Conservation (phyloP, 2,329 filamentous ascomycete species). For the Sclerotinia glacialis region DNA sequence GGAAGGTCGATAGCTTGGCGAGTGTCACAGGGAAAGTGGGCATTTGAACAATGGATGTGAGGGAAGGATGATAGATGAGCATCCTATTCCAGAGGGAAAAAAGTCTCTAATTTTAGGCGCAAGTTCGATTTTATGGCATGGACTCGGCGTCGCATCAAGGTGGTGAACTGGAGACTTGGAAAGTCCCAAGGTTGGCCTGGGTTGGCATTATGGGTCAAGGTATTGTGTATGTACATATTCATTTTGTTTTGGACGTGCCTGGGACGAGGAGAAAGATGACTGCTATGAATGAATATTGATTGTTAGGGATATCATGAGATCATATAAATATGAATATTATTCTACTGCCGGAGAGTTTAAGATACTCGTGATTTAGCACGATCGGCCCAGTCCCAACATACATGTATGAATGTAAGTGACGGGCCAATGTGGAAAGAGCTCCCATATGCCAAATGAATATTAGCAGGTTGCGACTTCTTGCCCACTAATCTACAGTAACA, state of each 20-base stretch:
- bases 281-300: constrained; percentile 22
- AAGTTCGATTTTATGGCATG: constrained; percentile 29
- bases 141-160: constrained; percentile 30
- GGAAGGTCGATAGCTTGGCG: not conserved
- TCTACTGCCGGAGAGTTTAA: constrained; percentile 2
- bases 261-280: constrained; percentile 25
- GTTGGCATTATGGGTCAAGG: constrained; percentile 26
- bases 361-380: not conserved
- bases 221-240: constrained; percentile 35
- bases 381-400: not conserved
- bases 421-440: not conserved
- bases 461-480: not conserved
- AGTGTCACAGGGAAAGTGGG: not conserved
- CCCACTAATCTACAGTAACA: not conserved
- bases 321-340: constrained; percentile 32
- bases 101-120: constrained; percentile 13
- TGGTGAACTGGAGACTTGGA: constrained; percentile 20
- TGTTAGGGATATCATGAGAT: constrained; percentile 24
- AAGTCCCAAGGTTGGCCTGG: constrained; percentile 12
- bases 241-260: constrained; percentile 27
- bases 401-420: not conserved
- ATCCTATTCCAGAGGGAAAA: constrained; percentile 10
- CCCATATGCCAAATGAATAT: not conserved
- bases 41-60: not conserved
- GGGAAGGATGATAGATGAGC: not conserved